Evolutionary conservation across 2,329 filamentous ascomycete genomes (phyloP).

Genomic region (Pseudogymnoascus sp.): DNA sequence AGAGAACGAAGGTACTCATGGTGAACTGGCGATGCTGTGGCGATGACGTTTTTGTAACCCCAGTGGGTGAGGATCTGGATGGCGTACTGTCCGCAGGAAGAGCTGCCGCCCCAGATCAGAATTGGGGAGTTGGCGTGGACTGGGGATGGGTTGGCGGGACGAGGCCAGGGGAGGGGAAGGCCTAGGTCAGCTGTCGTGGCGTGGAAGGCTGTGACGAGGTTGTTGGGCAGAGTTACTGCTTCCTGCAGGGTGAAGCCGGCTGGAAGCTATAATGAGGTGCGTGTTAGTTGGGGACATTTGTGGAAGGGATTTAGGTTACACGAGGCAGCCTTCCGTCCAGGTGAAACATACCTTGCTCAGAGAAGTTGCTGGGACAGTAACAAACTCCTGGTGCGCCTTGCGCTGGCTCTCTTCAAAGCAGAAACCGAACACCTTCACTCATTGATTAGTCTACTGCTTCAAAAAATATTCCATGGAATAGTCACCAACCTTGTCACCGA

Average conservation of each 20-base stretch:
- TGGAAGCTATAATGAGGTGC: slow-evolving; percentile 30
- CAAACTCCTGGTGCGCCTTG: slow-evolving; percentile 48
- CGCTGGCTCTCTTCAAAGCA: slow-evolving; percentile 39
- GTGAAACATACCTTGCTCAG: slow-evolving; percentile 33
- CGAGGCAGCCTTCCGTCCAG: neutral
- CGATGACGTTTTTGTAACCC: slow-evolving; percentile 41
- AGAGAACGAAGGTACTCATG: slow-evolving; percentile 25
- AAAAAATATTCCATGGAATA: neutral
- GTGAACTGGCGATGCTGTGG: slow-evolving; percentile 24
- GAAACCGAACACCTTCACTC: slow-evolving; percentile 39
- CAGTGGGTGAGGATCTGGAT: slow-evolving; percentile 41
- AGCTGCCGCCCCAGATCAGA: slow-evolving; percentile 31
- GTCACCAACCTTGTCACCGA: slow-evolving; percentile 43
- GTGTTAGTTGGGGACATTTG: slow-evolving; percentile 17
- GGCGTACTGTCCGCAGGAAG: slow-evolving; percentile 28
- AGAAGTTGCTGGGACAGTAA: slow-evolving; percentile 43
- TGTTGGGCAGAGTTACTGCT: slow-evolving; percentile 46
- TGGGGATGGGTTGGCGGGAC: slow-evolving; percentile 10
- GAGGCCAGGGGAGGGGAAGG: slow-evolving; percentile 49
- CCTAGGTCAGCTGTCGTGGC: slow-evolving; percentile 42
- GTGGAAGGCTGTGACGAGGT: slow-evolving; percentile 53
- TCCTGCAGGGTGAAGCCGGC: slow-evolving; percentile 34
- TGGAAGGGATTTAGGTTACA: slow-evolving; percentile 22
- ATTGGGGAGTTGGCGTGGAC: slow-evolving; percentile 27
- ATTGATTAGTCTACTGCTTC: neutral